Percentiles rank a stretch among this genome's conserved stretches.
Conservation (phyloP, 2,329 filamentous ascomycete genomes). For the Alternaria arbusti region DNA sequence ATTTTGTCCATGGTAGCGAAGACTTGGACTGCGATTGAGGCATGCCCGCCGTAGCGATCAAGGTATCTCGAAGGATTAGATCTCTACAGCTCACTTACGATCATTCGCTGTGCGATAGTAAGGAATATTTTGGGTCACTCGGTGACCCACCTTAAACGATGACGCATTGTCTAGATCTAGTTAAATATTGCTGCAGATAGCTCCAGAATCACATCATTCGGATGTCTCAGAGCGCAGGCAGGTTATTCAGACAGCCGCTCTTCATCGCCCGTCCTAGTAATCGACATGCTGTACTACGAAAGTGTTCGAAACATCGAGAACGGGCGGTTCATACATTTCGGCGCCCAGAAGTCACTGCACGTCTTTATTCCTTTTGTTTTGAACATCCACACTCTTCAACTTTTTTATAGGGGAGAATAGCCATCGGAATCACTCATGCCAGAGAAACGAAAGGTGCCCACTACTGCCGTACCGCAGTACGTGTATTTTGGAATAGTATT, state of each 20-base stretch:
- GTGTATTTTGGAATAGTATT: background rate
- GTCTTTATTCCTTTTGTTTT: background rate
- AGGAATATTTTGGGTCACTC: background rate
- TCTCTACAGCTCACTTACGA: background rate
- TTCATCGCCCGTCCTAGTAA: too few species aligned
- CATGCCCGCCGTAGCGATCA: background rate
- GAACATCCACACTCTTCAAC: background rate
- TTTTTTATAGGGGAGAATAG: background rate
- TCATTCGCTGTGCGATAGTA: background rate
- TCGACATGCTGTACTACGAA: too few species aligned
- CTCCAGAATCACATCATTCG: too few species aligned
- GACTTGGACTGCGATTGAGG: background rate
- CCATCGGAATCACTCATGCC: background rate
- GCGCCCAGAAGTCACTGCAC: background rate
- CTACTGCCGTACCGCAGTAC: background rate
- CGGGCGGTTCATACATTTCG: background rate
- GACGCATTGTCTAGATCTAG: too few species aligned
- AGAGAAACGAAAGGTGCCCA: background rate
- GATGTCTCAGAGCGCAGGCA: too few species aligned
- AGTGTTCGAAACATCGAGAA: background rate
- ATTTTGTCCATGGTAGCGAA: background rate
- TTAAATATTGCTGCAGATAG: too few species aligned
- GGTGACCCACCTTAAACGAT: background rate
- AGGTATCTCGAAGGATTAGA: background rate
- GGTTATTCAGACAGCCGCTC: too few species aligned